Base-by-base conservation (phyloP, 768 basidiomycete genomes). In the Botryobasidium botryosum region DNA sequence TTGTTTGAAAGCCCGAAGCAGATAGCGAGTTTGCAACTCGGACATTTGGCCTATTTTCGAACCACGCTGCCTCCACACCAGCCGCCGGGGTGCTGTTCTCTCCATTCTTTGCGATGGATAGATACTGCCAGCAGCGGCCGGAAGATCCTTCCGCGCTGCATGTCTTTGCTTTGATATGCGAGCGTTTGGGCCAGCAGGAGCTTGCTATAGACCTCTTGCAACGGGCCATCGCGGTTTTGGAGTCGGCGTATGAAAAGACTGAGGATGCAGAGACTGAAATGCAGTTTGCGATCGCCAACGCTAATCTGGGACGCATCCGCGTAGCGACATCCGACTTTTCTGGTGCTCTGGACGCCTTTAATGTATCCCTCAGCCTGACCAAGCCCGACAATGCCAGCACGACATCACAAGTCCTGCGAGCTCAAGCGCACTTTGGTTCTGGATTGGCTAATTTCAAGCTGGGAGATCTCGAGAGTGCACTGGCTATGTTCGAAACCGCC, bases 201-300 rank as follows among this genome's bases (percentile, higher is more conserved):
- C 66, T 75, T 24, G 83, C 76, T 5, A 62, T 68, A 13, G 60
- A 65, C 21, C 62, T 75, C 27, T 66, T 90, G 32, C 59, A 66
- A 27, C 68, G 68, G 24, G 76, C 81, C 1, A 83, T 86, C 12
- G 48, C 59, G 3, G 65, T 88, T 7, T 64, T 97, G n/a, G 92
- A 97, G 59, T 69, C 74, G 1, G 69, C 71, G 23, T 99, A 94
- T 62, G 94, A 99, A 58, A 75, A 80, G 43, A 73, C 72, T 12
- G 94, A 99, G 59, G 79, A 86, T 43, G 61, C 77, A 1, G 62
- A 66, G 20, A 73, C 86, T 8, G 94, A 96, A 60, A 63, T 67
- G 40, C 77, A 72, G 43, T 99, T 80, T 55, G 74, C 72, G 4
- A 73, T 88, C 31, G 84, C 90, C 0, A 82, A 90, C 50, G 64